Base-by-base conservation (phyloP, 345 rosid species). In the Heritiera littoralis region DNA sequence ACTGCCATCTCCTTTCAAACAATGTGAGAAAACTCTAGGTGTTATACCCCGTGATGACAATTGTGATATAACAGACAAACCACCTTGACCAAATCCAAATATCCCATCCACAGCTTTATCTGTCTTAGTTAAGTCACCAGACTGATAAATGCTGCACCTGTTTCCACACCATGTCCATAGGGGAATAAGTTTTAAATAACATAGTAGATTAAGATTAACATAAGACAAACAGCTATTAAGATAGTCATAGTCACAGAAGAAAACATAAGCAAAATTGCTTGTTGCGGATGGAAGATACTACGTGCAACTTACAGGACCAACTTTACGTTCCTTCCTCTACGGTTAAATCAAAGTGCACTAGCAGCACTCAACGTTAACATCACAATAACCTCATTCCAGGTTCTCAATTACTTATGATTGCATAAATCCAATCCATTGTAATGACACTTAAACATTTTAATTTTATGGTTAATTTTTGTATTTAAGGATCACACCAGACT, bases 41-140 rank as follows among this genome's bases (percentile, higher is more conserved):
- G 98, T 86, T 77, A 93, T 81, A 43, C 97, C 97, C 52, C 89
- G 89, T 38, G 98, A 88, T 49, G 97, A 90, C 75, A 97, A 80
- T 78, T 97, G 99, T 23, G 98, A 93, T 84, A 97, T 81, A 65
- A 94, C 90, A 56, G 98, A 97, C 78, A 93, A 77, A 55, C 82
- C 89, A 45, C 95, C 98, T 79, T 78, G 95, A 72, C 99, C 99
- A 66, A 94, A 97, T n/a, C 99, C 99, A 81, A 97, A 89, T 77
- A 97, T 97, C 74, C 99, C 98, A 88, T 97, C 99, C 18, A 97
- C 93, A 30, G 98, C 98, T 89, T 94, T 94, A 9, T 93, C 97
- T 60, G 97, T 83, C 81, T 90, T 94, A 56, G 90, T 87, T 88
- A 97, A 83, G 84, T 93, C 98, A 59, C 98, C 98, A 3, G 92